Conservation (phyloP, 352 stramenopile species). For the Globisporangium viniferum region DNA sequence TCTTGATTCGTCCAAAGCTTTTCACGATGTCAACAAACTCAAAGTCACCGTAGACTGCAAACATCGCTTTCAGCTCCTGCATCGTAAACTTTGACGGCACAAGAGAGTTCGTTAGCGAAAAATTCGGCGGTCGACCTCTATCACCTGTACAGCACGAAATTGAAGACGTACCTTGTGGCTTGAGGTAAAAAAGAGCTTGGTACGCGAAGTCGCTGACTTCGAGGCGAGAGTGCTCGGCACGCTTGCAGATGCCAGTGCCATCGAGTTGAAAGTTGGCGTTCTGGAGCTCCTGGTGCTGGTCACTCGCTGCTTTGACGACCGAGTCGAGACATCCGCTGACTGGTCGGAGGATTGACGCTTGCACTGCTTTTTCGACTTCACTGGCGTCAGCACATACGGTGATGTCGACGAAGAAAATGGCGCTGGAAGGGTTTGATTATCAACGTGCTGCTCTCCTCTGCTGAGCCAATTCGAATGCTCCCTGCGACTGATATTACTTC, state of each 20-base stretch:
- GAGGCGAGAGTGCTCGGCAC: not conserved
- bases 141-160: not conserved
- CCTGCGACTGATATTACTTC: conserved; percentile 49
- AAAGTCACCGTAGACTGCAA: conserved; percentile 75
- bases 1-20: conserved; percentile 80
- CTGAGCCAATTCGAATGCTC: conserved; percentile 12
- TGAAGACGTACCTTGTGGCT: conserved; percentile 52
- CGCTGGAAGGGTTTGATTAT: not conserved
- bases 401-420: not conserved
- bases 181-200: conserved; percentile 69
- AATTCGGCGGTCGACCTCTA: not conserved
- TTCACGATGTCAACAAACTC: conserved; percentile 62
- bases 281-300: conserved; percentile 18
- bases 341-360: conserved; percentile 50
- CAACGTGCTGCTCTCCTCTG: conserved; percentile 1
- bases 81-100: conserved; percentile 48
- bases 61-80: conserved; percentile 82
- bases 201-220: conserved; percentile 1
- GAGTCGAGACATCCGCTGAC: conserved; percentile 28
- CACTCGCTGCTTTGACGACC: conserved; percentile 39
- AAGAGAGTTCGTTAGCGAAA: not conserved
- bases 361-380: conserved; percentile 39
- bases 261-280: conserved; percentile 15
- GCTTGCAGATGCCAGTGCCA: conserved; percentile 13
- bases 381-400: conserved; percentile 16